A percentile compares a stretch with the other conserved stretches of the same genome.
Evolutionary conservation across 345 rosid genomes (phyloP).

Genomic region (Iberis pinnata): DNA sequence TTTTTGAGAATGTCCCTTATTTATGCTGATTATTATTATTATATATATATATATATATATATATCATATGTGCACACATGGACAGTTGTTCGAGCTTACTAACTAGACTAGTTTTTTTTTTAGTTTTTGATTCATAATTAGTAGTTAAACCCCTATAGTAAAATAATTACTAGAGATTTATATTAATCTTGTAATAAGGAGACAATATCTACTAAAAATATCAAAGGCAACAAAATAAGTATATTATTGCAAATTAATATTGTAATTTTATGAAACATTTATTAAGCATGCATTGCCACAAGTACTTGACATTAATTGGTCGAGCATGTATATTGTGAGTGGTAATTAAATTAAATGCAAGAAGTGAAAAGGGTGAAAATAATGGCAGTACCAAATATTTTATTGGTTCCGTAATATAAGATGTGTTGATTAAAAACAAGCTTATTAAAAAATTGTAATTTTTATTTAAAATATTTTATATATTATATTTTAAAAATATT

Average conservation of each 20-base stretch:
- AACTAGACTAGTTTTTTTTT: not conserved
- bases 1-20: too few relatives aligned
- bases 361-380: not conserved
- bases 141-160: slow-evolving; percentile 1
- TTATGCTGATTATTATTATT: too few relatives aligned
- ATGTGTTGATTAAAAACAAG: too few relatives aligned
- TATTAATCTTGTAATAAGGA: not conserved
- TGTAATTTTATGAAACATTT: not conserved
- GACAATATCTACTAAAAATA: not conserved
- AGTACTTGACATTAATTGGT: slow-evolving; percentile 17
- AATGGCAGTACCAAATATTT: too few relatives aligned
- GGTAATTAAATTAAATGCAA: slow-evolving; percentile 12
- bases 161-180: slow-evolving; percentile 1
- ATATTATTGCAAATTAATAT: too few relatives aligned
- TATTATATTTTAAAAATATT: not conserved
- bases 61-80: slow-evolving; percentile 26
- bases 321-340: slow-evolving; percentile 21
- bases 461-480: too few relatives aligned
- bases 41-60: too few relatives aligned
- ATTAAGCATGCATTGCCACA: slow-evolving; percentile 18
- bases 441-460: too few relatives aligned
- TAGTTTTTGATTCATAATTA: slow-evolving; percentile 14
- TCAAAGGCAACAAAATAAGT: too few relatives aligned
- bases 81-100: slow-evolving; percentile 29
- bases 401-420: too few relatives aligned